These are phyloP conservation scores for Lycium barbarum DNA, from an alignment of 257 asterid genomes.

Conservation along the genomic window DNA sequence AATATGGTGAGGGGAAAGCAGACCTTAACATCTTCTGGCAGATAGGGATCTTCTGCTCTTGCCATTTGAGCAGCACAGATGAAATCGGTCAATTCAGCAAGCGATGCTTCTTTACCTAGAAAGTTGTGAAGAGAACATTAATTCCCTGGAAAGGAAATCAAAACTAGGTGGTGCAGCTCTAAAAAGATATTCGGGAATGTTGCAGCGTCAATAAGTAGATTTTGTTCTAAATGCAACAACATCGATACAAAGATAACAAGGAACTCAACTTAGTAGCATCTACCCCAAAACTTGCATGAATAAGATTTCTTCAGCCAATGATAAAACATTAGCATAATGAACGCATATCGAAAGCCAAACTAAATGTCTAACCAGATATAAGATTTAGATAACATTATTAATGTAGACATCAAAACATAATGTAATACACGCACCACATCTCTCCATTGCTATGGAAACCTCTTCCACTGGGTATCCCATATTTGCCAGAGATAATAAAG, in stretches of 20 bases:
- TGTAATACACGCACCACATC: conserved; percentile 54
- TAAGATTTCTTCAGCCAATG: neutral
- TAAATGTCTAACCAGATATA: conserved; percentile 30
- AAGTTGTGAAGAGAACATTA: conserved; percentile 14
- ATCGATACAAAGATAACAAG: neutral
- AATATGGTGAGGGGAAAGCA: conserved; percentile 22
- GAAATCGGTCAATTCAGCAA: conserved; percentile 62
- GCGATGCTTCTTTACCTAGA: conserved; percentile 69
- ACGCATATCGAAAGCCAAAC: neutral
- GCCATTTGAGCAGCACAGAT: conserved; percentile 81
- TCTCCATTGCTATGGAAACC: conserved; percentile 61
- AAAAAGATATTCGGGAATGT: conserved; percentile 21
- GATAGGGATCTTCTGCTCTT: conserved; percentile 59
- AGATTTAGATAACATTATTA: conserved; percentile 3
- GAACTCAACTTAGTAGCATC: conserved; percentile 23
- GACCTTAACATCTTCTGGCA: conserved; percentile 69
- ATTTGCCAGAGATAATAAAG: conserved; percentile 42
- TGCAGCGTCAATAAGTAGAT: neutral
- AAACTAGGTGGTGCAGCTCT: neutral
- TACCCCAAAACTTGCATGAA: conserved; percentile 3
- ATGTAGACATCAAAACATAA: conserved; percentile 5
- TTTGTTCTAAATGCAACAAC: conserved; percentile 17
- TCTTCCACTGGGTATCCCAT: conserved; percentile 74
- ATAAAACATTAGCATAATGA: conserved; percentile 9
- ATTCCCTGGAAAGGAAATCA: neutral